These are phyloP conservation scores for Tricholoma sp. DNA, from an alignment of 768 basidiomycete genomes.

Conservation along the genomic window DNA sequence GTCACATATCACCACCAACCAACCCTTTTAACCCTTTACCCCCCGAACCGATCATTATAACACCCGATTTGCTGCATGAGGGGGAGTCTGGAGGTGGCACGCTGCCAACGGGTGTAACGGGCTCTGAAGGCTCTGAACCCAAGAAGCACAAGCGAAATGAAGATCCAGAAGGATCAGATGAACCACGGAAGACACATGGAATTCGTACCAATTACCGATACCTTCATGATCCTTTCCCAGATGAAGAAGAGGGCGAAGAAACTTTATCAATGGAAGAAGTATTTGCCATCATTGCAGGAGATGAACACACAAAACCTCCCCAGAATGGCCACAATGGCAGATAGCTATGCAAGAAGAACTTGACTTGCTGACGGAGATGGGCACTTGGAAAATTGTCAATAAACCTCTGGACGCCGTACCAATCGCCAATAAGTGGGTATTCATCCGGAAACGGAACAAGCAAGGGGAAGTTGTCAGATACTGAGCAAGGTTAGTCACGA, in stretches of 20 bases:
- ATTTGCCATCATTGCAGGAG: no score
- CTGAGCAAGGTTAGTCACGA: background rate
- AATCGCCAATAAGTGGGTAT: no score
- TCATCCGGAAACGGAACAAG: background rate
- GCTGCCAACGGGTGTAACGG: background rate
- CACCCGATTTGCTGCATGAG: background rate
- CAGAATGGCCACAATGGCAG: background rate
- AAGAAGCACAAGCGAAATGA: background rate
- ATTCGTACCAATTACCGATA: background rate
- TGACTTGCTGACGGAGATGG: background rate
- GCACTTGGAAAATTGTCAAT: background rate
- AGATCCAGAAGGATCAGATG: background rate
- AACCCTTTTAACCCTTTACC: no score
- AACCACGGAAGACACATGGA: background rate
- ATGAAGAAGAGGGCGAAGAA: background rate
- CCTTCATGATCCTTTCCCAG: background rate
- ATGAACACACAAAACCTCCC: background rate
- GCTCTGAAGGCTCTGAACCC: background rate
- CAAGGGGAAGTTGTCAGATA: background rate
- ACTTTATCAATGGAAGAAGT: background rate
- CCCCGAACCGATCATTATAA: background rate
- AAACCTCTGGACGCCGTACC: no score
- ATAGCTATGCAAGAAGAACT: background rate
- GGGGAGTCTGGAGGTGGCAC: background rate
- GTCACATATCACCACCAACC: no score